phyloP scores from a whole-genome alignment of 441 rosid species.

The Breynia disticha region DNA sequence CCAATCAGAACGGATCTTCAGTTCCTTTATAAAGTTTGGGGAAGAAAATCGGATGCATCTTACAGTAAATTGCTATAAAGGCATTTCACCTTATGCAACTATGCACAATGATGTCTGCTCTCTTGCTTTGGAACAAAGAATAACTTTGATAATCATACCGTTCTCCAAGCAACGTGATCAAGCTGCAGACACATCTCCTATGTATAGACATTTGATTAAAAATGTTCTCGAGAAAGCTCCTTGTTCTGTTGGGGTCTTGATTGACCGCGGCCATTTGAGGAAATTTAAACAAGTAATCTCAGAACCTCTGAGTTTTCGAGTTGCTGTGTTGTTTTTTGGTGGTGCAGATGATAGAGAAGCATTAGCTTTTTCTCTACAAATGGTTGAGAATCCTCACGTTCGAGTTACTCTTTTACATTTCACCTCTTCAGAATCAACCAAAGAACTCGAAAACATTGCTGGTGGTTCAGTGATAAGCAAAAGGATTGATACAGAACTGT shows the following conservation, averaged over 20 bases:
- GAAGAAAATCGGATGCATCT: conserved; percentile 13
- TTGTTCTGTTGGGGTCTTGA: conserved; percentile 38
- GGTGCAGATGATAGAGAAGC: conserved; percentile 36
- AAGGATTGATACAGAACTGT: conserved; percentile 3
- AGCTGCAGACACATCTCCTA: conserved; percentile 37
- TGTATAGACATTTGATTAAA: conserved; percentile 43
- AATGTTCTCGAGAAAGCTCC: conserved; percentile 56
- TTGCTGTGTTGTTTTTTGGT: conserved; percentile 21
- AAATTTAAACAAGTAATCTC: not conserved
- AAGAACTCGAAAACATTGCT: conserved; percentile 14
- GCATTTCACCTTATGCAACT: conserved; percentile 22
- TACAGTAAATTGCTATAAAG: conserved; percentile 12
- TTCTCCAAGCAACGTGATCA: conserved; percentile 31
- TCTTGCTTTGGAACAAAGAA: conserved; percentile 17
- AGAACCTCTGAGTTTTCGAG: not conserved
- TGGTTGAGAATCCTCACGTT: conserved; percentile 12
- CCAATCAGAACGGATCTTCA: conserved; percentile 31
- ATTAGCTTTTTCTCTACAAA: conserved; percentile 19
- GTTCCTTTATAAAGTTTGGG: conserved; percentile 22
- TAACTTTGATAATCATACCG: conserved; percentile 25
- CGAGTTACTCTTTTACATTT: conserved; percentile 3
- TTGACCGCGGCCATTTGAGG: not conserved
- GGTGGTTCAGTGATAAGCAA: conserved; percentile 11
- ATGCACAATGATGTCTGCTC: conserved; percentile 28
- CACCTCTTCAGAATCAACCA: conserved; percentile 7